phyloP scores from a whole-genome alignment of 345 rosid species.

The Cardamine occulta region DNA sequence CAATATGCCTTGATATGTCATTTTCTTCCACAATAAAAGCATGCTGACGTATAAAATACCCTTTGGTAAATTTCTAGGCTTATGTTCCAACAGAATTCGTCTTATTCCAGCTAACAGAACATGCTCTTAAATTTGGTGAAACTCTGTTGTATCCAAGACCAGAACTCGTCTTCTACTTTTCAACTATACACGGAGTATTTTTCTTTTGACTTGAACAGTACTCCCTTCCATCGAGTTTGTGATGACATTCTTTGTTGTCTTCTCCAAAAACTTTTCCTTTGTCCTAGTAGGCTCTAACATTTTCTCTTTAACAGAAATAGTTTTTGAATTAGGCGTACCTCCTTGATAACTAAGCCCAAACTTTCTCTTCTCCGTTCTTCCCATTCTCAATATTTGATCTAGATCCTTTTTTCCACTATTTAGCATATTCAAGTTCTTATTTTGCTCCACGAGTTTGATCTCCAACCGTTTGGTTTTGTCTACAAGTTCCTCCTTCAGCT shows the following conservation, averaged over 20 bases:
- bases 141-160: too few species aligned
- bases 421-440: too few species aligned
- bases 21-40: not conserved
- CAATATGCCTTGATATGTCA: not conserved
- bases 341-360: not conserved
- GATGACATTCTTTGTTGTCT: too few species aligned
- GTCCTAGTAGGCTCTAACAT: too few species aligned
- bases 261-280: not conserved
- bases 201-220: not conserved
- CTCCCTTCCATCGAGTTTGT: too few species aligned
- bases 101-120: not conserved
- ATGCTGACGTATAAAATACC: not conserved
- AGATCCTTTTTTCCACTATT: not conserved
- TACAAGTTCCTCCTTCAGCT: too few species aligned
- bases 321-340: not conserved
- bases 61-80: not conserved
- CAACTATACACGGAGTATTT: too few species aligned
- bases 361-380: not conserved
- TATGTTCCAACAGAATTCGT: not conserved
- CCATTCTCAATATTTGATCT: not conserved
- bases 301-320: too few species aligned
- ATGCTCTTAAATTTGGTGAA: too few species aligned
- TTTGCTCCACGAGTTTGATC: too few species aligned
- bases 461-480: too few species aligned
- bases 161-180: too few species aligned